Percentiles rank a stretch among this genome's conserved stretches.
phyloP scores from a whole-genome alignment of 1,284 basidiomycete species.

The Malassezia globosa region DNA sequence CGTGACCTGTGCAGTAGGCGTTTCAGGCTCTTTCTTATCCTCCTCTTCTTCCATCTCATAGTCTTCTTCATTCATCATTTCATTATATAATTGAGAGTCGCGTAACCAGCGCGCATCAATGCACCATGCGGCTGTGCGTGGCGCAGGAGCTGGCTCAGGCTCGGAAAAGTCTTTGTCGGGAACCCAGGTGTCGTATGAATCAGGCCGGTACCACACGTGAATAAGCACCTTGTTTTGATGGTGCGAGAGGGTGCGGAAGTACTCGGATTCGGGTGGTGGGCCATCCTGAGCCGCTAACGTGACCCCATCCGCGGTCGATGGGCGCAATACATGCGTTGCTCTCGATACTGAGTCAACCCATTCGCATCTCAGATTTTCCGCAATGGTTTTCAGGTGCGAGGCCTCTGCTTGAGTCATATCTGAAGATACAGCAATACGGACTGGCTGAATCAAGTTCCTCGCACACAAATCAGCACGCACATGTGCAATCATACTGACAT shows the following conservation, averaged over 20 bases:
- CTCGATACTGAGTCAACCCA: conserved; percentile 27
- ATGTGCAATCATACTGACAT: conserved; percentile 30
- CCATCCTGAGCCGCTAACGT: conserved; percentile 10
- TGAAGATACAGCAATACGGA: conserved; percentile 22
- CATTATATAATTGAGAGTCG: conserved; percentile 41
- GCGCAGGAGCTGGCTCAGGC: conserved; percentile 42
- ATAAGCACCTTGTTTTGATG: conserved; percentile 37
- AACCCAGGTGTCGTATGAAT: conserved; percentile 48
- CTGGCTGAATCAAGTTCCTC: conserved; percentile 22
- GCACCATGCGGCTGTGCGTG: conserved; percentile 26
- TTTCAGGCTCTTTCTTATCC: neutral
- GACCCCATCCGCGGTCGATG: conserved; percentile 22
- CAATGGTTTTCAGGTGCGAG: conserved; percentile 25
- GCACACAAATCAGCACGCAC: conserved; percentile 25
- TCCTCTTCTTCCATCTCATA: conserved; percentile 36
- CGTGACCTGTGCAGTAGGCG: neutral
- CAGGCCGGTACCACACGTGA: conserved; percentile 47
- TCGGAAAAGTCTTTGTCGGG: conserved; percentile 42
- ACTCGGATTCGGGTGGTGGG: conserved; percentile 23
- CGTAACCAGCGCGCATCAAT: conserved; percentile 37
- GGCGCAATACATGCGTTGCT: conserved; percentile 36
- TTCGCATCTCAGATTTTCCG: conserved; percentile 30
- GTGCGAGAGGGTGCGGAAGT: conserved; percentile 43
- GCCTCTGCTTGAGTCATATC: conserved; percentile 39
- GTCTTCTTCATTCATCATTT: conserved; percentile 47